Evolutionary conservation across 2,329 filamentous ascomycete species (phyloP).

Genomic region (Arthroderma sp.): DNA sequence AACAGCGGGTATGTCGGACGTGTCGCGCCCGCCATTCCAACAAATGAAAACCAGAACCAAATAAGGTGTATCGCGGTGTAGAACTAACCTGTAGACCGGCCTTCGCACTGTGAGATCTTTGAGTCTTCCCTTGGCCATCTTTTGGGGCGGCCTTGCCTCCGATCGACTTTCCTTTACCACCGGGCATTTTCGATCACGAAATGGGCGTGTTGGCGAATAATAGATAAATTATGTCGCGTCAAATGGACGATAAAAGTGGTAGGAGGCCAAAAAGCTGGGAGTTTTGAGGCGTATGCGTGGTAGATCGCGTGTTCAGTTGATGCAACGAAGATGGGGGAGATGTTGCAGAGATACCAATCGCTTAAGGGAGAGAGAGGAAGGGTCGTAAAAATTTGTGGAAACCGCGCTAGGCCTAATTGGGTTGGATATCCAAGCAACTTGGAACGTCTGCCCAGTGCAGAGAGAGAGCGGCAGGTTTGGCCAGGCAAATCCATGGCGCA

Average conservation of each 20-base stretch:
- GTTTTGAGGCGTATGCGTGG: conserved; percentile 3
- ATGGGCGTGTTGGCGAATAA: conserved; percentile 7
- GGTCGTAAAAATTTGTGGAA: conserved; percentile 10
- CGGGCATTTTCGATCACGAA: conserved; percentile 45
- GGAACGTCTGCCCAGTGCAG: no score
- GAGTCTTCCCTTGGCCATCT: conserved; percentile 69
- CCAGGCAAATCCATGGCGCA: no score
- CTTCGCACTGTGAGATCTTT: conserved; percentile 87
- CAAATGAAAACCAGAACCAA: background rate
- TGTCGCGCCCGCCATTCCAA: conserved; percentile 1
- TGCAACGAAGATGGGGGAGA: conserved; percentile 23
- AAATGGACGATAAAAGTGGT: conserved; percentile 13
- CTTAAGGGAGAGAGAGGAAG: conserved; percentile 20
- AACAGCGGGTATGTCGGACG: background rate
- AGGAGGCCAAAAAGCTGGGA: conserved; percentile 14
- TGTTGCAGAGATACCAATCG: conserved; percentile 18
- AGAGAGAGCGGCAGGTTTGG: no score
- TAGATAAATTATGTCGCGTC: conserved; percentile 16
- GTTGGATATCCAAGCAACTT: conserved; percentile 7
- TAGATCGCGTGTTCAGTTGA: conserved; percentile 26
- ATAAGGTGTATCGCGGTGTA: background rate
- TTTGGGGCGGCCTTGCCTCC: conserved; percentile 81
- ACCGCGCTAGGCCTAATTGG: conserved; percentile 25
- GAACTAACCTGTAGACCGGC: conserved; percentile 82
- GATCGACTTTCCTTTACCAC: conserved; percentile 86